Conservation (phyloP, 768 basidiomycete species). For the Auriculariales sp. region DNA sequence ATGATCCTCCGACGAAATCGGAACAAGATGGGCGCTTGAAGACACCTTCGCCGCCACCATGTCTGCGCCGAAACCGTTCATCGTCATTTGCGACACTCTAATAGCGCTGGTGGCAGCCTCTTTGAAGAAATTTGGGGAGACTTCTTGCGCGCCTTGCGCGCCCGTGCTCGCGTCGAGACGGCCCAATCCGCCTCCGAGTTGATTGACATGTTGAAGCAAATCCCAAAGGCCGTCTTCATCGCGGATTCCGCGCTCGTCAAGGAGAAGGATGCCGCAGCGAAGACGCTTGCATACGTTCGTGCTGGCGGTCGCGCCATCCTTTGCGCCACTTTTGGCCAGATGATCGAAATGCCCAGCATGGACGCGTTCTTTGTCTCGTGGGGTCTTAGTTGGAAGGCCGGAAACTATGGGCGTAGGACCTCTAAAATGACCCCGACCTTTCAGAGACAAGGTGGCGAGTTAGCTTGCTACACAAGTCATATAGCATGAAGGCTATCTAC, state of each 20-base stretch:
- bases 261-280: constrained; percentile 11
- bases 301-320: constrained; percentile 23
- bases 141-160: background rate
- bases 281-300: constrained; percentile 14
- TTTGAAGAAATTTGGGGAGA: background rate
- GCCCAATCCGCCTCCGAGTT: background rate
- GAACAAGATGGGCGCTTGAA: too few relatives aligned
- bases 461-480: background rate
- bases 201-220: background rate
- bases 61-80: background rate
- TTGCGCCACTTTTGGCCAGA: constrained; percentile 20
- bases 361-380: constrained; percentile 13
- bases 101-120: background rate
- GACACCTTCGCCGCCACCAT: too few relatives aligned
- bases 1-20: too few relatives aligned
- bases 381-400: constrained; percentile 23
- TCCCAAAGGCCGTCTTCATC: constrained; percentile 18
- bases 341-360: constrained; percentile 13
- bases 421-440: constrained; percentile 19
- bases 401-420: constrained; percentile 25
- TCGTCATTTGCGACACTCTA: background rate
- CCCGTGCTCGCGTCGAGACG: background rate
- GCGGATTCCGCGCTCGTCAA: constrained; percentile 21
- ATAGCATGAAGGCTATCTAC: constrained; percentile 26
- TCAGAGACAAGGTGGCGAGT: background rate